Evolutionary conservation across 345 rosid species (phyloP), one percentile per base, ranked within the genome.

Genomic region (Nasturtium officinale): DNA sequence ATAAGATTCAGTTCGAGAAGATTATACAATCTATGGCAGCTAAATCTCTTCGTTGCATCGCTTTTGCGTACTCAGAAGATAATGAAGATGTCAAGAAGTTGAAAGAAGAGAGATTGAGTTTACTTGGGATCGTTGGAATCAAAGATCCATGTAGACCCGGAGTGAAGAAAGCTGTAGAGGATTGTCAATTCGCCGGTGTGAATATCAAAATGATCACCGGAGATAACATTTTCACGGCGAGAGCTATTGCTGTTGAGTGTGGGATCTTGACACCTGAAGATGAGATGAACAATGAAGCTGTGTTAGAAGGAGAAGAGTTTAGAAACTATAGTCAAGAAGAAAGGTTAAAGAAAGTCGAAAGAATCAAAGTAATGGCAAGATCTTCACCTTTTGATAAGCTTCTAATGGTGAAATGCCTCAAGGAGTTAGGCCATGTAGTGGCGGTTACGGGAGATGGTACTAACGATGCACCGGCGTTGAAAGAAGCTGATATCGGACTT

Each of bases 181-280:
- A 81, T 48, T 92, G 92, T 62, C 86, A 83, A 61, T 26, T 30
- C 43, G 95, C 96, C 1, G 98, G 96, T 28, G 95, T 90, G 5
- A 79, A 25, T 69, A 69, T 92, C 81, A 90, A 85, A 48, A 90
- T 92, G 92, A 82, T 92, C 61, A 92, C 96, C 0, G 95, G 98
- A 0, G 98, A 88, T 48, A 88, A 90, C 52, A 72, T 87, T 47
- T 81, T 74, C 82, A 90, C 93, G 5, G 96, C 92, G 12, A 90
- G 77, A 80, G 98, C 98, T 3, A 90, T 92, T 56, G 92, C 96
- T 1, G 78, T 79, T 0, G 92, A 88, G 68, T 90, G 96, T 37
- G 96, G 92, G 56, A 92, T 90, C 65, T 83, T 88, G 23, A 77
- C 69, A 29, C 58, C 69, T 0, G 81, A 33, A 23, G 72, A 84